Conservation (phyloP, 306 rosid genomes). For the Trifolium fragiferum region DNA sequence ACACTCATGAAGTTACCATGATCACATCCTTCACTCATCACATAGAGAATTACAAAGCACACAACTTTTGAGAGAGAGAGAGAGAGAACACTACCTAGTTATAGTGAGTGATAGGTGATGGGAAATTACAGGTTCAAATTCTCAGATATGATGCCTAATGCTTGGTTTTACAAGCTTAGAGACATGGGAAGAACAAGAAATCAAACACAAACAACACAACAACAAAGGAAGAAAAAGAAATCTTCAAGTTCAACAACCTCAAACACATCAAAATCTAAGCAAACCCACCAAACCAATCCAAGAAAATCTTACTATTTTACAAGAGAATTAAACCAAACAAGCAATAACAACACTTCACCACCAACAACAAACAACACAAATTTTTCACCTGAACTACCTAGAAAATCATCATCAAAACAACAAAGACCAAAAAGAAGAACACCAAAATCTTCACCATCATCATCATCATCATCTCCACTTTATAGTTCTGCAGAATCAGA, state of each 20-base stretch:
- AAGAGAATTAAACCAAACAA: slow-evolving; percentile 58
- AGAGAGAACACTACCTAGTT: neutral
- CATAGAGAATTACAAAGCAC: slow-evolving; percentile 27
- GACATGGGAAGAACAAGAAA: slow-evolving; percentile 67
- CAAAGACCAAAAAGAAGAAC: slow-evolving; percentile 50
- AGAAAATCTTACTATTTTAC: slow-evolving; percentile 89
- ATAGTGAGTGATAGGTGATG: slow-evolving; percentile 45
- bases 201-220: slow-evolving; percentile 27
- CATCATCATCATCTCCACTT: slow-evolving; percentile 51
- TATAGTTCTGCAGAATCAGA: slow-evolving; percentile 54
- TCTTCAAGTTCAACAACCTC: slow-evolving; percentile 43
- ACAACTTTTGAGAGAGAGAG: neutral
- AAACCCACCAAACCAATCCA: slow-evolving; percentile 49
- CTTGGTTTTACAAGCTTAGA: slow-evolving; percentile 88
- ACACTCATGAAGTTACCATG: slow-evolving; percentile 32
- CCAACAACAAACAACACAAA: slow-evolving; percentile 25
- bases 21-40: slow-evolving; percentile 32
- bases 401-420: slow-evolving; percentile 57
- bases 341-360: slow-evolving; percentile 47
- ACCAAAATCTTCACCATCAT: slow-evolving; percentile 43
- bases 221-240: slow-evolving; percentile 54
- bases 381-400: slow-evolving; percentile 50
- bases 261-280: slow-evolving; percentile 48
- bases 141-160: slow-evolving; percentile 87
- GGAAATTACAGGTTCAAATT: slow-evolving; percentile 78